Percentiles rank a stretch among this genome's conserved stretches.
phyloP scores from a whole-genome alignment of 371 early-diverging fungal species.

The Mortierella sp. region DNA sequence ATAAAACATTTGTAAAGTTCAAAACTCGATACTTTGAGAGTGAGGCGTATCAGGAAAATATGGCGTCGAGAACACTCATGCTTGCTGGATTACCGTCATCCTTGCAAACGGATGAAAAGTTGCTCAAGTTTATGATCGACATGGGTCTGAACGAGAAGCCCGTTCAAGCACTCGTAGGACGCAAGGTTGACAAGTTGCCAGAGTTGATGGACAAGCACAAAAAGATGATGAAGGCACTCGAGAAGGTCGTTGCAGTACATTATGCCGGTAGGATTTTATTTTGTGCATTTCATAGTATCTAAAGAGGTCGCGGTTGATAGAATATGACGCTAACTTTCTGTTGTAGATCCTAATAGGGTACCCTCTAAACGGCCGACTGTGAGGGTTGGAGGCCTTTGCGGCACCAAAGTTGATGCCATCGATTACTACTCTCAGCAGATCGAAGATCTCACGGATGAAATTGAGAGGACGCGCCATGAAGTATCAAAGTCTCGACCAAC shows the following conservation, averaged over 20 bases:
- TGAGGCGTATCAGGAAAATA: slow-evolving; percentile 68
- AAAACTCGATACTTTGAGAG: slow-evolving; percentile 72
- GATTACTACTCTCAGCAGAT: slow-evolving; percentile 77
- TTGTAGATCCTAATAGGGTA: slow-evolving; percentile 63
- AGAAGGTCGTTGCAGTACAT: slow-evolving; percentile 74
- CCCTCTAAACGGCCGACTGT: slow-evolving; percentile 68
- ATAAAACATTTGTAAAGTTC: slow-evolving; percentile 65
- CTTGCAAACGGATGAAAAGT: slow-evolving; percentile 68
- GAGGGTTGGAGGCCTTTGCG: slow-evolving; percentile 61
- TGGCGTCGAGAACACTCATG: slow-evolving; percentile 77
- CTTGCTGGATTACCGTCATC: slow-evolving; percentile 75
- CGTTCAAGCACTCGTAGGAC: slow-evolving; percentile 76
- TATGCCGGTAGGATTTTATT: slow-evolving; percentile 60
- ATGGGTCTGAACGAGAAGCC: slow-evolving; percentile 63
- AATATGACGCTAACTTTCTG: slow-evolving; percentile 1
- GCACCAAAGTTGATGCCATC: slow-evolving; percentile 83
- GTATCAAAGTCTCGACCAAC: slow-evolving; percentile 67
- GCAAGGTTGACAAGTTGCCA: slow-evolving; percentile 74
- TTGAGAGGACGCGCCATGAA: slow-evolving; percentile 66
- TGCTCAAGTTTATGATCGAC: slow-evolving; percentile 65
- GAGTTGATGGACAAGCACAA: slow-evolving; percentile 80
- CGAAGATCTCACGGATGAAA: slow-evolving; percentile 73
- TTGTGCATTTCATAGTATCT: slow-evolving; percentile 5
- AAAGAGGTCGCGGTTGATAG: too few species aligned
- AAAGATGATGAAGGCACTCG: slow-evolving; percentile 71